A percentile compares a stretch with the other conserved stretches of the same genome.
Conservation (phyloP, 1,284 basidiomycete species). For the Microstroma glucosiphilum region DNA sequence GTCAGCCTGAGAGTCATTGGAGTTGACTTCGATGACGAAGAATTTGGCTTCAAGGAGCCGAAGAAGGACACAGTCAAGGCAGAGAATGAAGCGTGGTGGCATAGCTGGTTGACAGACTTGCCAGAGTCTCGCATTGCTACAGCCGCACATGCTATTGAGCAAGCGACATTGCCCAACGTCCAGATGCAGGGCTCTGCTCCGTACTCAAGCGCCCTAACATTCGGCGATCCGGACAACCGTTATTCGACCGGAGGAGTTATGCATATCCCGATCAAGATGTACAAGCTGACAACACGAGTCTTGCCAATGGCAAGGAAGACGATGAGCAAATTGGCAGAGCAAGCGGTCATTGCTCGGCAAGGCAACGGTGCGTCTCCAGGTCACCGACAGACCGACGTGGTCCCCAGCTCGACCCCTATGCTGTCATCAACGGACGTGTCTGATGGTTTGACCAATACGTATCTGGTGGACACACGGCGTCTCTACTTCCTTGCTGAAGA, state of each 20-base stretch:
- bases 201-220: conserved; percentile 24
- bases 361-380: conserved; percentile 14
- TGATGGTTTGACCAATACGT: neutral
- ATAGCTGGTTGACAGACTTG: conserved; percentile 56
- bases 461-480: conserved; percentile 8
- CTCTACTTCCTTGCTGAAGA: conserved; percentile 29
- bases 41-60: conserved; percentile 61
- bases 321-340: conserved; percentile 30
- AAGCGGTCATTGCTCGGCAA: conserved; percentile 18
- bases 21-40: conserved; percentile 75
- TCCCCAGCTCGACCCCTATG: conserved; percentile 2
- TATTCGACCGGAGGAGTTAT: conserved; percentile 61
- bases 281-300: conserved; percentile 72
- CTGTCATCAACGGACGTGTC: neutral
- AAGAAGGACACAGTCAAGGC: conserved; percentile 66
- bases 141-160: conserved; percentile 25
- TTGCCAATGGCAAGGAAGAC: conserved; percentile 64
- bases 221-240: conserved; percentile 29
- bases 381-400: conserved; percentile 3
- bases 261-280: conserved; percentile 68
- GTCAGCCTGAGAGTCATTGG: conserved; percentile 55
- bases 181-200: conserved; percentile 31
- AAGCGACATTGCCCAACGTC: conserved; percentile 28
- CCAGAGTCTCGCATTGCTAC: conserved; percentile 56
- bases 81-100: conserved; percentile 71